Percentiles rank a stretch among this genome's conserved stretches.
Evolutionary conservation across 2,329 filamentous ascomycete species (phyloP).

Genomic region (Botryosphaeria dothidea): DNA sequence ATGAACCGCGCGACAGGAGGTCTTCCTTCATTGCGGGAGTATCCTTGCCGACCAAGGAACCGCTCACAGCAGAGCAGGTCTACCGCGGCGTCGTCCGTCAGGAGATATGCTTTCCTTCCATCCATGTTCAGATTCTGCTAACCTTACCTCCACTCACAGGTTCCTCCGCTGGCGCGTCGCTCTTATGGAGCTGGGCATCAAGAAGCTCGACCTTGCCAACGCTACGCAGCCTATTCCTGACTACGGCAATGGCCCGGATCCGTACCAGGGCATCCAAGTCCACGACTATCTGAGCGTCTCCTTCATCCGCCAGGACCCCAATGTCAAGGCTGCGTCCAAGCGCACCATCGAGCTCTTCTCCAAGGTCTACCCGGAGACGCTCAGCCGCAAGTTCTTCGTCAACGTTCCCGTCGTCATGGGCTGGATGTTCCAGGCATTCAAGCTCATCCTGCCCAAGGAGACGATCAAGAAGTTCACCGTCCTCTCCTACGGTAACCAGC

Average conservation of each 20-base stretch:
- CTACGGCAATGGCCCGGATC: conserved; percentile 65
- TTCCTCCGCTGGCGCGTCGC: conserved; percentile 90
- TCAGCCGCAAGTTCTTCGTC: conserved; percentile 92
- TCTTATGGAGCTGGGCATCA: conserved; percentile 83
- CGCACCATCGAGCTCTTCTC: conserved; percentile 82
- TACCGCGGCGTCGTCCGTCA: neutral
- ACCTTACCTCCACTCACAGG: conserved; percentile 47
- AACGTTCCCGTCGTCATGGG: conserved; percentile 92
- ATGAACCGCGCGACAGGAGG: neutral
- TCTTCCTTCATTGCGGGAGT: neutral
- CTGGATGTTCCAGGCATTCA: conserved; percentile 59
- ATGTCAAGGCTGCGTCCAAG: conserved; percentile 73
- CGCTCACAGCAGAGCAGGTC: neutral
- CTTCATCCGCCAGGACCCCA: conserved; percentile 79
- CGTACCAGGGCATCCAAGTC: conserved; percentile 88
- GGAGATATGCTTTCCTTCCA: neutral
- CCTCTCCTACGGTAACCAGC: conserved; percentile 60
- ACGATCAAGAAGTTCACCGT: conserved; percentile 52
- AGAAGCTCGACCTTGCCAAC: conserved; percentile 68
- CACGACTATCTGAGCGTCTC: conserved; percentile 90
- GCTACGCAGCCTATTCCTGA: conserved; percentile 73
- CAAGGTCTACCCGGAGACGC: conserved; percentile 83
- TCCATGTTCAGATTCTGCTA: neutral
- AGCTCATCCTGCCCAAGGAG: conserved; percentile 49
- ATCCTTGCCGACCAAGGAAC: neutral